A percentile compares a stretch with the other conserved stretches of the same genome.
Evolutionary conservation across 805 yeast species (phyloP).

Genomic region (Maudiozyma bulderi): DNA sequence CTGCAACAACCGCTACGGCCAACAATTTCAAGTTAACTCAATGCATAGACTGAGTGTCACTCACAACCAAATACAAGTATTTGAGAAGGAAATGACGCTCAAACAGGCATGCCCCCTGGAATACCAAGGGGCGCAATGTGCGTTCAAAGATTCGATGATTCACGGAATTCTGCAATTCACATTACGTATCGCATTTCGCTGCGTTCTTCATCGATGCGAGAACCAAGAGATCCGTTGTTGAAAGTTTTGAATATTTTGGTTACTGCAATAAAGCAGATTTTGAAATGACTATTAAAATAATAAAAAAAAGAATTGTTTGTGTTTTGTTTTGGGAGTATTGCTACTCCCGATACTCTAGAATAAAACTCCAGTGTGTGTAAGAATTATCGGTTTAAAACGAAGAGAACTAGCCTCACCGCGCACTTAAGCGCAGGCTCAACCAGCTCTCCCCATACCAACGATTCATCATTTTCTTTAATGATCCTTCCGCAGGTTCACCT

Average conservation of each 20-base stretch:
- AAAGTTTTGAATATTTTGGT: slow-evolving; percentile 29
- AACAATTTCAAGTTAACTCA: slow-evolving; percentile 27
- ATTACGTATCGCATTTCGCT: slow-evolving; percentile 37
- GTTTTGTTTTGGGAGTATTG: slow-evolving; percentile 10
- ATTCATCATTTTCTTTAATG: too few relatives aligned
- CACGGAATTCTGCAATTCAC: slow-evolving; percentile 32
- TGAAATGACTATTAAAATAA: neutral
- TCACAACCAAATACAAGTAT: slow-evolving; percentile 28
- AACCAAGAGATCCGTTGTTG: slow-evolving; percentile 37
- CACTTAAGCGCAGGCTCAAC: slow-evolving; percentile 24
- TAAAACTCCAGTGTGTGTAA: slow-evolving; percentile 20
- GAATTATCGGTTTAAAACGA: neutral
- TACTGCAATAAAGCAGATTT: slow-evolving; percentile 5
- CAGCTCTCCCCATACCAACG: neutral
- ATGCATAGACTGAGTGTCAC: slow-evolving; percentile 23
- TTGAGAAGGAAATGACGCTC: slow-evolving; percentile 34
- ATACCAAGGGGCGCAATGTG: slow-evolving; percentile 37
- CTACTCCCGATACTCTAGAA: slow-evolving; percentile 8
- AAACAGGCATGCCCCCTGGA: slow-evolving; percentile 33
- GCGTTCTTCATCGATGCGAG: slow-evolving; percentile 40
- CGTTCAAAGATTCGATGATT: slow-evolving; percentile 39
- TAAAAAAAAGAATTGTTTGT: slow-evolving; percentile 13
- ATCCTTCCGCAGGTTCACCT: slow-evolving; percentile 34
- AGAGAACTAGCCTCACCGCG: slow-evolving; percentile 15
- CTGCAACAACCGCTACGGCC: slow-evolving; percentile 15